Percentiles rank a stretch among this genome's conserved stretches.
Conservation (phyloP, 2,329 filamentous ascomycete species). For the Colletotrichum acutatum region DNA sequence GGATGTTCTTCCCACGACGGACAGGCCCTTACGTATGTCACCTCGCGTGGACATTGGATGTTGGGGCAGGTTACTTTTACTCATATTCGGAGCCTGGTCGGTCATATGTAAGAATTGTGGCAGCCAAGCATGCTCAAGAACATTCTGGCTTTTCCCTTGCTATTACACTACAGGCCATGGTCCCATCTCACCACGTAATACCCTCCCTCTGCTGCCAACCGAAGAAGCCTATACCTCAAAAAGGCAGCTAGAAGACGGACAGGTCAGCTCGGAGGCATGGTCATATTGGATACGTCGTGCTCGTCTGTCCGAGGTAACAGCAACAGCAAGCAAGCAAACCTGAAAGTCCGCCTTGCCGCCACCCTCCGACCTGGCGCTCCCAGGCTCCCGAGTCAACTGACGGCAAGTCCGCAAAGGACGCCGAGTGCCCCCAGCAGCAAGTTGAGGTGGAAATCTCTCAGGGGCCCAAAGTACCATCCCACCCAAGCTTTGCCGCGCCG, state of each 20-base stretch:
- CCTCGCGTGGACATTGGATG: constrained; percentile 26
- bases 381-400: constrained; percentile 26
- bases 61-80: constrained; percentile 30
- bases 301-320: neutral
- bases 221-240: neutral
- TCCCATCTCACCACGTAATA: neutral
- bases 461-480: constrained; percentile 1
- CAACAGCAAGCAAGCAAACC: neutral
- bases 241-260: neutral
- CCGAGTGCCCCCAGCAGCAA: constrained; percentile 22
- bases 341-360: constrained; percentile 28
- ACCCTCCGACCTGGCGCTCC: constrained; percentile 24
- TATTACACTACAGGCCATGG: neutral
- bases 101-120: constrained; percentile 2
- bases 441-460: neutral
- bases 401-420: constrained; percentile 20
- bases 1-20: constrained; percentile 25
- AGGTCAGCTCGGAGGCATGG: neutral
- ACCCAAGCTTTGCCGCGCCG: constrained; percentile 15
- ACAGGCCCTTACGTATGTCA: constrained; percentile 27
- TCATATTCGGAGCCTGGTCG: neutral
- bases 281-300: neutral
- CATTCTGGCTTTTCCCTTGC: constrained; percentile 4
- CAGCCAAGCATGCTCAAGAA: neutral
- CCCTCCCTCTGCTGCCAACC: neutral